phyloP scores from a whole-genome alignment of 225 moss, liverwort and hornwort genomes.

The Neckera pumila region DNA sequence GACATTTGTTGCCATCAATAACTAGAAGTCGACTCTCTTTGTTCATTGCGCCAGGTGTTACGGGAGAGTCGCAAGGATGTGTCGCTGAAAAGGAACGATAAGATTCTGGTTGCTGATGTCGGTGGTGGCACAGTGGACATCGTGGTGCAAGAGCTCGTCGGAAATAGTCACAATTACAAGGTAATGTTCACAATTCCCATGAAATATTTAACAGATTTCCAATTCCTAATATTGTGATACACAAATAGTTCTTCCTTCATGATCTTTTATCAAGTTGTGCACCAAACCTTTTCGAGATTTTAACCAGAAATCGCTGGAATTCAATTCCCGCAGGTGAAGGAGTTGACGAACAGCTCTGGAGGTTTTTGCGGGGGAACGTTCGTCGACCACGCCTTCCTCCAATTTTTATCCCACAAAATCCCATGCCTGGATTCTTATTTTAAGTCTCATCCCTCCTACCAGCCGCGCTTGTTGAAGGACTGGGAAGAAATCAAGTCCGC shows the following conservation, averaged over 20 bases:
- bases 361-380: conserved; percentile 28
- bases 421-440: conserved; percentile 15
- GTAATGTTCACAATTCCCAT: background rate
- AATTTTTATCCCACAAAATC: background rate
- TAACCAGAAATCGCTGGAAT: background rate
- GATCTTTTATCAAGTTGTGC: background rate
- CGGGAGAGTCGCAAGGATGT: background rate
- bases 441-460: background rate
- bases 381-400: conserved; percentile 33
- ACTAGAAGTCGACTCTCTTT: background rate
- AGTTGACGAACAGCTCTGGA: conserved; percentile 27
- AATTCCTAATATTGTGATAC: background rate
- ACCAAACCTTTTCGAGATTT: background rate
- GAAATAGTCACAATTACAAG: background rate
- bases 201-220: background rate
- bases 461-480: conserved; percentile 1
- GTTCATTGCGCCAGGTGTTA: background rate
- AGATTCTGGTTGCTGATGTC: conserved; percentile 33
- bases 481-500: conserved; percentile 31
- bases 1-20: background rate
- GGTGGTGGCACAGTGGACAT: conserved; percentile 54
- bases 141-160: conserved; percentile 8
- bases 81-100: background rate
- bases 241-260: background rate
- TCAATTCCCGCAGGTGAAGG: conserved; percentile 9